phyloP scores from a whole-genome alignment of 2,329 filamentous ascomycete genomes.

The Ascosphaera aggregata region DNA sequence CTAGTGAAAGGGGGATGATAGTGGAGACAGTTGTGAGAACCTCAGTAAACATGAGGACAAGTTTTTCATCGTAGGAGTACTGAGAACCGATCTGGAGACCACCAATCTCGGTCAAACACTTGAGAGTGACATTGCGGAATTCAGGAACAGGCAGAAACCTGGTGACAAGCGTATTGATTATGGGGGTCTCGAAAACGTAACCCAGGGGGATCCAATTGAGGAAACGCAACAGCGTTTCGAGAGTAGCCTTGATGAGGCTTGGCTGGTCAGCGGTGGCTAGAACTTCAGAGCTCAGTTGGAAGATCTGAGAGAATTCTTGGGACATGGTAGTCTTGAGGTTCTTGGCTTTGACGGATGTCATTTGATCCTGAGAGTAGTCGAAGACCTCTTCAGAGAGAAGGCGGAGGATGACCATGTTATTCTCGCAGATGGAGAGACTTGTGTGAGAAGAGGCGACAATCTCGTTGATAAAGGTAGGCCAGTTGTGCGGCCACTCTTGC shows the following conservation, averaged over 20 bases:
- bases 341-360: constrained; percentile 95
- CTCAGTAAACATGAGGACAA: constrained; percentile 97
- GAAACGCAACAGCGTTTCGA: constrained; percentile 87
- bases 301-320: constrained; percentile 94
- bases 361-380: constrained; percentile 94
- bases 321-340: constrained; percentile 98
- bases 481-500: constrained; percentile 99
- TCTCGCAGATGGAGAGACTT: constrained; percentile 93
- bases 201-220: constrained; percentile 98
- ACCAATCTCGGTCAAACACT: constrained; percentile 93
- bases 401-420: constrained; percentile 97
- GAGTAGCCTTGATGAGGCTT: constrained; percentile 81
- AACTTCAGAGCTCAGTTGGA: constrained; percentile 91
- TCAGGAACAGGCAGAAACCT: constrained; percentile 84
- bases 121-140: constrained; percentile 89
- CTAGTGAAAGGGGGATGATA: constrained; percentile 75
- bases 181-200: constrained; percentile 93
- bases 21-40: constrained; percentile 78
- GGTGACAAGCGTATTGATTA: constrained; percentile 84
- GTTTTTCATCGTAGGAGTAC: constrained; percentile 73
- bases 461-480: constrained; percentile 99
- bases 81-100: constrained; percentile 62
- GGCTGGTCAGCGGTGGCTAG: constrained; percentile 72
- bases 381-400: constrained; percentile 96
- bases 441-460: constrained; percentile 93